Percentiles rank a stretch among this genome's conserved stretches.
phyloP scores from a whole-genome alignment of 2,329 filamentous ascomycete species.

The Exserohilum rostratum region DNA sequence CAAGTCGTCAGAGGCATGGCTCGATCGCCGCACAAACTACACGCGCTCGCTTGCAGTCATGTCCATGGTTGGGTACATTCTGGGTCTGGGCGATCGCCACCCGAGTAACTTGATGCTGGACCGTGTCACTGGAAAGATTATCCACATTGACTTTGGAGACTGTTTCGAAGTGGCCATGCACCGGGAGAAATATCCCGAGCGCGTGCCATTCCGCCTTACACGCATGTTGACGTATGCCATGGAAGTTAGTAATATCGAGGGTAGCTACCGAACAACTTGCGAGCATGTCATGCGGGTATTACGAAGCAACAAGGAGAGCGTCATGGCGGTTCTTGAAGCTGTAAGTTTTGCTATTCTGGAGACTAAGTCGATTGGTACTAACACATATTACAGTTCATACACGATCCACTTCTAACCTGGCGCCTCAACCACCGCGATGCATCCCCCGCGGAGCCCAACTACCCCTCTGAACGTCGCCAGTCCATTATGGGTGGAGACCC shows the following conservation, averaged over 20 bases:
- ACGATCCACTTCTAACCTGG: slow-evolving; percentile 99
- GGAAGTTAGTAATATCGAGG: slow-evolving; percentile 99
- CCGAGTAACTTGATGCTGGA: slow-evolving; percentile 98
- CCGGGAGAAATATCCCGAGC: slow-evolving; percentile 96
- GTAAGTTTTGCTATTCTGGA: slow-evolving; percentile 62
- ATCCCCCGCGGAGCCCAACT: slow-evolving; percentile 64
- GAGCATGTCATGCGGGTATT: slow-evolving; percentile 98
- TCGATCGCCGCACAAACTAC: slow-evolving; percentile 98
- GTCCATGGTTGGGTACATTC: slow-evolving; percentile 99
- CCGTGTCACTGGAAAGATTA: slow-evolving; percentile 91
- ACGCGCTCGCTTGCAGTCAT: slow-evolving; percentile 96
- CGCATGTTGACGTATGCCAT: slow-evolving; percentile 99
- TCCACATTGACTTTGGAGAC: slow-evolving; percentile 99
- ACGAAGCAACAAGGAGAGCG: slow-evolving; percentile 94
- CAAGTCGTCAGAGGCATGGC: slow-evolving; percentile 96
- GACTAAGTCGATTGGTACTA: slow-evolving; percentile 5
- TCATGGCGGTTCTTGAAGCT: slow-evolving; percentile 97
- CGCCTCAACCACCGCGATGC: slow-evolving; percentile 70
- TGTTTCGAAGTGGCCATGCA: slow-evolving; percentile 99
- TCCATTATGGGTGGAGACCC: slow-evolving; percentile 60
- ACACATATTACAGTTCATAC: slow-evolving; percentile 76
- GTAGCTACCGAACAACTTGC: slow-evolving; percentile 96
- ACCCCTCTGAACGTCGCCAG: slow-evolving; percentile 65
- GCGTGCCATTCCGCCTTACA: slow-evolving; percentile 96
- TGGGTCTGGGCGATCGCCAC: slow-evolving; percentile 94